Conservation (phyloP, 768 basidiomycete genomes). For the Rhodotorula taiwanensis region DNA sequence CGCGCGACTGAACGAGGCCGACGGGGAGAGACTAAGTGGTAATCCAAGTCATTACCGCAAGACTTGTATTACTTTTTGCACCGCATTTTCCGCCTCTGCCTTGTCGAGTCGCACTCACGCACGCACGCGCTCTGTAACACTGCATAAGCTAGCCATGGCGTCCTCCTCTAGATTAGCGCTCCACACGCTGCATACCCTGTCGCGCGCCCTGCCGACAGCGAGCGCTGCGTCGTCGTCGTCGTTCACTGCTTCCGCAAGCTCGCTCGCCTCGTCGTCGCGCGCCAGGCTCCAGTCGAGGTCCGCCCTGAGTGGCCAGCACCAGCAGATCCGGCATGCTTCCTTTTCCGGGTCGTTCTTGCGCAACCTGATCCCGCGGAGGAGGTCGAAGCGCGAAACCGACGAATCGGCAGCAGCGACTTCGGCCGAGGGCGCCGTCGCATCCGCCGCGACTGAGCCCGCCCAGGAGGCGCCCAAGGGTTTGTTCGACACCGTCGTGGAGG, state of each 20-base stretch:
- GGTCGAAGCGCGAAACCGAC: not conserved
- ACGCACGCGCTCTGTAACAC: too few relatives aligned
- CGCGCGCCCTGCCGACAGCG: constrained; percentile 10
- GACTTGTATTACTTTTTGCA: too few relatives aligned
- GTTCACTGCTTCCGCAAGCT: not conserved
- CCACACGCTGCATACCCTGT: constrained; percentile 6
- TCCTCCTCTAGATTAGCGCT: not conserved
- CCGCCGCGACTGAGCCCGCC: not conserved
- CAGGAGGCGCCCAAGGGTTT: constrained; percentile 10
- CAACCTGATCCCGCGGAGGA: constrained; percentile 12
- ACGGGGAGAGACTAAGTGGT: too few relatives aligned
- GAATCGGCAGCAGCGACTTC: not conserved
- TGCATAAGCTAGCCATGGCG: not conserved
- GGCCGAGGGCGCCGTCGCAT: not conserved
- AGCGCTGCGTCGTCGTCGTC: not conserved
- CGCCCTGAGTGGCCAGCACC: too few relatives aligned
- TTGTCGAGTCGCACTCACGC: too few relatives aligned
- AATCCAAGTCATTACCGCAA: too few relatives aligned
- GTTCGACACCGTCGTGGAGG: constrained; percentile 22
- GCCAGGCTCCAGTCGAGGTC: not conserved
- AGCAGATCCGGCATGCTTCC: constrained; percentile 20
- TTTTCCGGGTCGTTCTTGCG: constrained; percentile 16
- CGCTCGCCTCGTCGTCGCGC: not conserved
- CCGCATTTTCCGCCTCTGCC: too few relatives aligned
- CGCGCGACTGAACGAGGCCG: too few relatives aligned